Conservation (phyloP, 2,329 filamentous ascomycete species). For the Fusarium miscanthi region DNA sequence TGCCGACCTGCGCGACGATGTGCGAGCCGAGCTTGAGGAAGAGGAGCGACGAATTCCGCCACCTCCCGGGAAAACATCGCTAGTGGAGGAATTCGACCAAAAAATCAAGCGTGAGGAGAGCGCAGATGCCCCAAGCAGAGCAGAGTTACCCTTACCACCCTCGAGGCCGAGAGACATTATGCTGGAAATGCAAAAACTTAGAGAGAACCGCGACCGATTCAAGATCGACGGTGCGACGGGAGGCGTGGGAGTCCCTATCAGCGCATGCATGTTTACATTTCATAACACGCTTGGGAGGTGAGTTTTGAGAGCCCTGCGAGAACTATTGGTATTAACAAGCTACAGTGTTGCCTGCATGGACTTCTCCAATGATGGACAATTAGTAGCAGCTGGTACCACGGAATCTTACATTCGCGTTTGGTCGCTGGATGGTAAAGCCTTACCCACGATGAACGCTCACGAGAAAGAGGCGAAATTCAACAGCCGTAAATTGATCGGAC, state of each 20-base stretch:
- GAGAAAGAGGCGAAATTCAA: slow-evolving; percentile 70
- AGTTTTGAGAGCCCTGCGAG: slow-evolving; percentile 43
- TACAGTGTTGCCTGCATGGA: slow-evolving; percentile 88
- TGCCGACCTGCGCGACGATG: slow-evolving; percentile 81
- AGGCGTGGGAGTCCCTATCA: slow-evolving; percentile 83
- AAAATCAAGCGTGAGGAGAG: slow-evolving; percentile 91
- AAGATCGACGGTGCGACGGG: slow-evolving; percentile 86
- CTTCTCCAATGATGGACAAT: slow-evolving; percentile 89
- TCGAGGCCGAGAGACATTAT: slow-evolving; percentile 90
- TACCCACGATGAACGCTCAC: slow-evolving; percentile 72
- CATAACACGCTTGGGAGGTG: slow-evolving; percentile 95
- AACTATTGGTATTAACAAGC: slow-evolving; percentile 22
- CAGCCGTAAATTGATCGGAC: slow-evolving; percentile 83
- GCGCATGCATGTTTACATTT: slow-evolving; percentile 97
- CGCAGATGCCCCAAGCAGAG: slow-evolving; percentile 81
- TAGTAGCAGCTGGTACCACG: slow-evolving; percentile 88
- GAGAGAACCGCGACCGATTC: slow-evolving; percentile 92
- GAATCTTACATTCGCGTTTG: slow-evolving; percentile 97
- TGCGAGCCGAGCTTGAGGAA: slow-evolving; percentile 87
- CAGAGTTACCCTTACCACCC: slow-evolving; percentile 86
- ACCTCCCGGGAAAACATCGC: slow-evolving; percentile 72
- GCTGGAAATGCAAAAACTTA: slow-evolving; percentile 93
- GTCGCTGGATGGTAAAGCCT: slow-evolving; percentile 85
- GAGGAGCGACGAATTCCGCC: slow-evolving; percentile 84
- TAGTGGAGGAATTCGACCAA: slow-evolving; percentile 89